phyloP scores from a whole-genome alignment of 2,329 filamentous ascomycete species.

The Ophioceras dolichostomum region DNA sequence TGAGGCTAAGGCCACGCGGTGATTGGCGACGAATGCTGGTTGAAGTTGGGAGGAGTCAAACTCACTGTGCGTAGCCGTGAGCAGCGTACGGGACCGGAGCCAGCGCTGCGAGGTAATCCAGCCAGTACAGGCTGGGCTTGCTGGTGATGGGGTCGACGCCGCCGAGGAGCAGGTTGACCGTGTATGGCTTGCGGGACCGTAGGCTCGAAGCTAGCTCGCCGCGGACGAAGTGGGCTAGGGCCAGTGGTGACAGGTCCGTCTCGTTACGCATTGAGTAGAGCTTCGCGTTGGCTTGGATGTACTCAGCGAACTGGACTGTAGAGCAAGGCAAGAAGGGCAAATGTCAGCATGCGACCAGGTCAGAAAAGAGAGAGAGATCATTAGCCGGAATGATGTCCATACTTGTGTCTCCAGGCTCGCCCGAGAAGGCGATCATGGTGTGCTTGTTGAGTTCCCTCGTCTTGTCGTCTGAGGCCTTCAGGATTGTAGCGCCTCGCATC shows the following conservation, averaged over 20 bases:
- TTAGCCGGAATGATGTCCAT: not conserved
- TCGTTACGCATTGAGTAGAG: conserved; percentile 98
- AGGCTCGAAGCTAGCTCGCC: conserved; percentile 85
- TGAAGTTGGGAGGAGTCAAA: conserved; percentile 1
- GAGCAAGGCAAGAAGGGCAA: not conserved
- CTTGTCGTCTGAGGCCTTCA: conserved; percentile 95
- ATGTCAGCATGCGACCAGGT: not conserved
- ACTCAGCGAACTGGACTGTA: conserved; percentile 95
- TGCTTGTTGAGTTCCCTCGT: conserved; percentile 85
- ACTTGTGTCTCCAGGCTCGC: conserved; percentile 70
- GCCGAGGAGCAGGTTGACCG: conserved; percentile 89
- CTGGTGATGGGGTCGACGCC: conserved; percentile 86
- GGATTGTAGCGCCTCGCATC: conserved; percentile 92
- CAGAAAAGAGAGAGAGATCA: not conserved
- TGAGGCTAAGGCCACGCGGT: too few species aligned
- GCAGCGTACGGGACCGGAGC: conserved; percentile 89
- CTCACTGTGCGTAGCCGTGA: conserved; percentile 94
- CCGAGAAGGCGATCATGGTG: conserved; percentile 88
- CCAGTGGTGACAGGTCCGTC: conserved; percentile 78
- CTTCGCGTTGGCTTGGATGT: conserved; percentile 95
- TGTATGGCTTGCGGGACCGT: conserved; percentile 88
- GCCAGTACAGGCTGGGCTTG: conserved; percentile 90
- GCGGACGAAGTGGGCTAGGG: conserved; percentile 85
- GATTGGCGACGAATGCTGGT: too few species aligned
- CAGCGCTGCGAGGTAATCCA: conserved; percentile 87